Evolutionary conservation across 768 basidiomycete genomes (phyloP), one percentile per base, ranked within the genome.

Genomic region (Naganishia kalamii): DNA sequence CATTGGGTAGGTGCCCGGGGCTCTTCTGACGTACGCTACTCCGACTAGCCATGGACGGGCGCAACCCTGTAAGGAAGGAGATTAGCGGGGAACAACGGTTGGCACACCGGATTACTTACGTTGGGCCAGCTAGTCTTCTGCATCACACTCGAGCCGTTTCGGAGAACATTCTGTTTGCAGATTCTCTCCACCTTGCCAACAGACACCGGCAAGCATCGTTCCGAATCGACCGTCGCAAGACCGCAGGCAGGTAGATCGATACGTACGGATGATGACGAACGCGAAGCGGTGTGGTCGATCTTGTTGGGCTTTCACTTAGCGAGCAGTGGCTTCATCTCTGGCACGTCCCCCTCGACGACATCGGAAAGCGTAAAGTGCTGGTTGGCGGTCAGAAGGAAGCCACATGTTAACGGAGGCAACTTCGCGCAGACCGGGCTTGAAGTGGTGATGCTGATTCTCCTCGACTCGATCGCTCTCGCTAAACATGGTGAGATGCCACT

Each of bases 381-480:
- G 80, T 99, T 99, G 49, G 92, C 85, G 4, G 94, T 98, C 70
- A 97, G 80, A 59, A 93, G 83, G 85, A 98, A 97, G 7, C 84
- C 82, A 59, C 82, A 91, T 92, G 84, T 94, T 92, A 6, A 92
- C 80, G 79, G 88, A 87, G 49, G 96, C 96, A 67, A 99, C 91
- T 80, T 94, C 92, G 50, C 86, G 83, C 62, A 99, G 80, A 35
- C 89, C 93, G 5, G 88, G 86, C 83, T 98, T 97, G 86, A 90
- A 97, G 68, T 90, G 86, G 60, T 85, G 84, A 12, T 91, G 87
- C 12, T 70, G 32, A 77, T 92, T 91, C 78, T 98, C 92, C 78
- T 92, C 87, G n/a, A 99, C 84, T 23, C 94, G 89, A 21, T 96
- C 94, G 73, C 98, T 99, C 81, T 99, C 96, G 77, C 98, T 88